A percentile compares a stretch with the other conserved stretches of the same genome.
Conservation (phyloP, 805 yeast species). For the Candida odintsovae region DNA sequence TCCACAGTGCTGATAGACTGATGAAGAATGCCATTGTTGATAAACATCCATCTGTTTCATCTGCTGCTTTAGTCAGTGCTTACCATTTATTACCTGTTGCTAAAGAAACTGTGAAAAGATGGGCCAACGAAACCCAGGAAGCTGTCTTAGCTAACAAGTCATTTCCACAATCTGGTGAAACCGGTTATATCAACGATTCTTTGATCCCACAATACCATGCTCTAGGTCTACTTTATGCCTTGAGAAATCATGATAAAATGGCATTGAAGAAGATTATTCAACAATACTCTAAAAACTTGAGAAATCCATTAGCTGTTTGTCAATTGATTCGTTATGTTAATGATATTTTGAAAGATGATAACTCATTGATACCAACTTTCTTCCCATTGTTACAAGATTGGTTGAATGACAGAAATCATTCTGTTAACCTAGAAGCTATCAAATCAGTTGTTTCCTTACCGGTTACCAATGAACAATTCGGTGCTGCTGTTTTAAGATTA, state of each 20-base stretch:
- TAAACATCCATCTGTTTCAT: constrained; percentile 76
- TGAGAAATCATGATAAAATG: constrained; percentile 89
- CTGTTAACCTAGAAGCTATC: constrained; percentile 90
- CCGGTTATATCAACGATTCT: constrained; percentile 58
- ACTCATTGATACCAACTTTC: constrained; percentile 49
- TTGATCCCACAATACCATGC: constrained; percentile 94
- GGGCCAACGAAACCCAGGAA: constrained; percentile 92
- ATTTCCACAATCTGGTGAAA: constrained; percentile 32
- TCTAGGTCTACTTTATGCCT: constrained; percentile 78
- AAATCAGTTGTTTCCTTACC: constrained; percentile 40
- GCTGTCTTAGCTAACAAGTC: constrained; percentile 55
- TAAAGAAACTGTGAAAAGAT: constrained; percentile 86
- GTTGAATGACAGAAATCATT: constrained; percentile 76
- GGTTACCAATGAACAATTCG: constrained; percentile 58
- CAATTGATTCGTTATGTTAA: constrained; percentile 81
- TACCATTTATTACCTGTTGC: constrained; percentile 88
- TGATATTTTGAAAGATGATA: constrained; percentile 66
- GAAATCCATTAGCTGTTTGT: constrained; percentile 77
- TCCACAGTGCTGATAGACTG: constrained; percentile 87
- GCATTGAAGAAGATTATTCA: constrained; percentile 87
- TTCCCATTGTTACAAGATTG: constrained; percentile 62
- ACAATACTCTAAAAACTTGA: constrained; percentile 60
- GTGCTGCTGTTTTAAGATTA: constrained; percentile 65
- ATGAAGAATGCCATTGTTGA: constrained; percentile 92
- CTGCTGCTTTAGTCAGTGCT: constrained; percentile 91